These are phyloP conservation scores for Sisymbrium altissimum DNA, from an alignment of 345 rosid genomes.

Conservation along the genomic window DNA sequence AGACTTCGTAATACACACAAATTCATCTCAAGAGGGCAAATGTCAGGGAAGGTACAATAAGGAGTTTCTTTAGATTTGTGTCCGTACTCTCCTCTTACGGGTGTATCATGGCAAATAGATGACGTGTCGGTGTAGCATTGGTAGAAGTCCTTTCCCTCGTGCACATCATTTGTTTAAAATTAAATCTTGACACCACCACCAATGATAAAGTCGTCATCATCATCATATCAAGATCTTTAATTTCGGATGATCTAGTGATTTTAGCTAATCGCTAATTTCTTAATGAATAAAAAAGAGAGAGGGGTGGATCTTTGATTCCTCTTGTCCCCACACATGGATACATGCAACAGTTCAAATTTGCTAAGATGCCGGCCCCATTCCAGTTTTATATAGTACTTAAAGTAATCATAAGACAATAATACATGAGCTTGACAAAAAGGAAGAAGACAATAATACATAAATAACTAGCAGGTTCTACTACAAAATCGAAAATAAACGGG, in stretches of 20 bases:
- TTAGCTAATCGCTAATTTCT: background rate
- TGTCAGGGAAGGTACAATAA: background rate
- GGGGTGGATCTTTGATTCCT: constrained; percentile 27
- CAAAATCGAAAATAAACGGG: background rate
- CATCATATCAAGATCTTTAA: constrained; percentile 22
- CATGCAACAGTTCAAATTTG: constrained; percentile 19
- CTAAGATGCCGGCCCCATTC: constrained; percentile 28
- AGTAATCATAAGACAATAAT: constrained; percentile 14
- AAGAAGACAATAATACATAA: background rate
- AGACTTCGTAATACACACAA: background rate
- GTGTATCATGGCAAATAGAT: background rate
- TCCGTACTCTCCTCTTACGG: background rate
- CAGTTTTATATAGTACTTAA: constrained; percentile 8
- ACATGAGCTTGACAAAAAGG: background rate
- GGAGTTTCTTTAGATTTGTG: background rate
- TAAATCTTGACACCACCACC: background rate
- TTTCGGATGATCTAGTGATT: constrained; percentile 10
- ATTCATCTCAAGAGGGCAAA: background rate
- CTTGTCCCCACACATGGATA: constrained; percentile 20
- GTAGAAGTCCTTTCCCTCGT: constrained; percentile 14
- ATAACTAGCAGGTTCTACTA: background rate
- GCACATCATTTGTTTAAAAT: background rate
- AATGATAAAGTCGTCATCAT: background rate
- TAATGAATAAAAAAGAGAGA: background rate
- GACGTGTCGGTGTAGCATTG: constrained; percentile 3